Conservation (phyloP, 345 rosid species). For the Jatropha curcas region DNA sequence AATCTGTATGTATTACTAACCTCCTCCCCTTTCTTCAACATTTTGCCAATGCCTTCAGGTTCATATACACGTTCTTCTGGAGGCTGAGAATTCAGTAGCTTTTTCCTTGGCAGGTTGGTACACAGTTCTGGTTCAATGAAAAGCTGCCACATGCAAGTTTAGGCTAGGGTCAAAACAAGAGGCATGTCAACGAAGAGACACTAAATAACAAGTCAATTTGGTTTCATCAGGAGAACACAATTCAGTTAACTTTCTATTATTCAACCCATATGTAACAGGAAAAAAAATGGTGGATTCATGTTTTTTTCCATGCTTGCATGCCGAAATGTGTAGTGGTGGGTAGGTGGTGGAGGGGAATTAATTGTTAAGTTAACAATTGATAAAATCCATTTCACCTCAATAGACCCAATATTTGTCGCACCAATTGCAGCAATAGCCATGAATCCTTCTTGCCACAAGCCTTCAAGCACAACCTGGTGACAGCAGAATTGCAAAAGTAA, state of each 20-base stretch:
- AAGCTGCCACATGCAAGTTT: slow-evolving; percentile 51
- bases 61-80: slow-evolving; percentile 71
- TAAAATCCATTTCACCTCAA: slow-evolving; percentile 55
- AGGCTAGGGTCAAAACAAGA: slow-evolving; percentile 1
- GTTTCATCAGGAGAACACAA: neutral
- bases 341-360: neutral
- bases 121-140: slow-evolving; percentile 77
- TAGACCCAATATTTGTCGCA: slow-evolving; percentile 93
- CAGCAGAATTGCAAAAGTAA: slow-evolving; percentile 8
- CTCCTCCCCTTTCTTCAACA: slow-evolving; percentile 83
- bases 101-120: slow-evolving; percentile 77
- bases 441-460: slow-evolving; percentile 81
- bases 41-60: slow-evolving; percentile 70
- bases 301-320: neutral
- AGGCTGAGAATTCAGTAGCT: slow-evolving; percentile 54
- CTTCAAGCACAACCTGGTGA: slow-evolving; percentile 88
- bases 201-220: neutral
- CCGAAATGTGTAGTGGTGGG: neutral
- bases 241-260: neutral
- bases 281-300: neutral
- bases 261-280: neutral
- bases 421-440: slow-evolving; percentile 95
- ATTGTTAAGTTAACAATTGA: neutral
- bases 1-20: slow-evolving; percentile 37
- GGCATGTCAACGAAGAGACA: neutral